These are phyloP conservation scores for Edaphochlamys debaryana DNA, from an alignment of 139 green algal species.

Conservation along the genomic window DNA sequence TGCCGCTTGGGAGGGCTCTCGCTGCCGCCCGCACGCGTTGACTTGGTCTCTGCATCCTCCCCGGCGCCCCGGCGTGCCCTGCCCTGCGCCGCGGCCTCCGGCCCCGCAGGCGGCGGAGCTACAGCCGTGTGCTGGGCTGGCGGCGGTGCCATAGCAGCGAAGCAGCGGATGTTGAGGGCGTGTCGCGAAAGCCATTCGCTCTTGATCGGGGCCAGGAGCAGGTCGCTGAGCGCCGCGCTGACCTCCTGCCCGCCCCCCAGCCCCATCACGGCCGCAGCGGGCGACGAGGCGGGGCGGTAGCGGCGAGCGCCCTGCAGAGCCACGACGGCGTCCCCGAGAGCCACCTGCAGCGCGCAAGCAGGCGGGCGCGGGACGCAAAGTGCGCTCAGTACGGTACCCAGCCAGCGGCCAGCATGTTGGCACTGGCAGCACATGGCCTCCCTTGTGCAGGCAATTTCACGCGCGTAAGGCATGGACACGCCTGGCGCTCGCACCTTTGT, in stretches of 20 bases:
- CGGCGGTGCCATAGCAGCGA: background rate
- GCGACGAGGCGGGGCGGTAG: background rate
- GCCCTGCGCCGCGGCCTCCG: no score
- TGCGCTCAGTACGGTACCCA: no score
- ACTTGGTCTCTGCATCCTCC: no score
- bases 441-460: no score
- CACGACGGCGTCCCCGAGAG: background rate
- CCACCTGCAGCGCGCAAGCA: background rate
- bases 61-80: no score
- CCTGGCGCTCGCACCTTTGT: background rate
- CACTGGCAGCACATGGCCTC: background rate
- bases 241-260: background rate
- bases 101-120: no score
- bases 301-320: background rate
- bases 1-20: no score
- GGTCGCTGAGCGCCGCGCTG: background rate
- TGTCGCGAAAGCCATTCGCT: background rate
- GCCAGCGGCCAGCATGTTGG: background rate
- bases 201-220: background rate
- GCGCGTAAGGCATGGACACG: no score
- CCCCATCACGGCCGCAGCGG: background rate
- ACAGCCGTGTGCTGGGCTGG: no score
- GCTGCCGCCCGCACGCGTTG: no score
- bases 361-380: background rate
- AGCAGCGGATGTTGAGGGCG: slow-evolving; percentile 27